Conservation (phyloP, 139 green algal genomes). For the Ulvella scutata region DNA sequence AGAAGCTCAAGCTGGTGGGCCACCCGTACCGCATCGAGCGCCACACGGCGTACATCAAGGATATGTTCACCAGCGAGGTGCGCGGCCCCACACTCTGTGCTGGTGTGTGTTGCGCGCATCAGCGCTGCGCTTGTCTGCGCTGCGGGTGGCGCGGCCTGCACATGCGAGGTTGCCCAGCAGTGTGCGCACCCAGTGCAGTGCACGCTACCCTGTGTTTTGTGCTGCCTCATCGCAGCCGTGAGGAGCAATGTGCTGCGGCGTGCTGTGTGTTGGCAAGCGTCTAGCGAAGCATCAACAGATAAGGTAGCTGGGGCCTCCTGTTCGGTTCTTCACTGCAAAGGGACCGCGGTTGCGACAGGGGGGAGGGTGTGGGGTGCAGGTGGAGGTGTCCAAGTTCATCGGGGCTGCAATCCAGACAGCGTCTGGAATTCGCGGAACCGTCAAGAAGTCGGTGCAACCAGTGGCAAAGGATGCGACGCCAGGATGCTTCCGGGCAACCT, state of each 20-base stretch:
- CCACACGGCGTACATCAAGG: constrained; percentile 86
- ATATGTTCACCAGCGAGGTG: constrained; percentile 78
- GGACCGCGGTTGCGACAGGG: too few relatives aligned
- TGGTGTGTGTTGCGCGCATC: neutral
- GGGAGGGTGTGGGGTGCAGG: too few relatives aligned
- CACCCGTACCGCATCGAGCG: constrained; percentile 65
- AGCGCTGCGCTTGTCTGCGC: neutral
- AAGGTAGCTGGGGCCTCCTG: too few relatives aligned
- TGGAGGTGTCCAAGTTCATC: constrained; percentile 57
- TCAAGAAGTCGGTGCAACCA: constrained; percentile 80
- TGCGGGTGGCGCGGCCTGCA: too few relatives aligned
- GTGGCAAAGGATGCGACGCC: constrained; percentile 34
- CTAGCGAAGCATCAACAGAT: too few relatives aligned
- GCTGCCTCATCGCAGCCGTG: too few relatives aligned
- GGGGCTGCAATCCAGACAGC: constrained; percentile 81
- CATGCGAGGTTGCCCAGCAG: too few relatives aligned
- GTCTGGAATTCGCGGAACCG: constrained; percentile 81
- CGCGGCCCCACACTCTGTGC: neutral
- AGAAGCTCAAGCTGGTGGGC: constrained; percentile 96
- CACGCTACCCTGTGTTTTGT: too few relatives aligned
- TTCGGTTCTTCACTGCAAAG: too few relatives aligned
- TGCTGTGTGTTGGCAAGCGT: too few relatives aligned
- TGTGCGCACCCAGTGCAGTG: too few relatives aligned
- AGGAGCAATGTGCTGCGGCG: too few relatives aligned
- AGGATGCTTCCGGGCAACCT: constrained; percentile 61